Evolutionary conservation across 2,329 filamentous ascomycete genomes (phyloP).

Genomic region (Colletotrichum shisoi): DNA sequence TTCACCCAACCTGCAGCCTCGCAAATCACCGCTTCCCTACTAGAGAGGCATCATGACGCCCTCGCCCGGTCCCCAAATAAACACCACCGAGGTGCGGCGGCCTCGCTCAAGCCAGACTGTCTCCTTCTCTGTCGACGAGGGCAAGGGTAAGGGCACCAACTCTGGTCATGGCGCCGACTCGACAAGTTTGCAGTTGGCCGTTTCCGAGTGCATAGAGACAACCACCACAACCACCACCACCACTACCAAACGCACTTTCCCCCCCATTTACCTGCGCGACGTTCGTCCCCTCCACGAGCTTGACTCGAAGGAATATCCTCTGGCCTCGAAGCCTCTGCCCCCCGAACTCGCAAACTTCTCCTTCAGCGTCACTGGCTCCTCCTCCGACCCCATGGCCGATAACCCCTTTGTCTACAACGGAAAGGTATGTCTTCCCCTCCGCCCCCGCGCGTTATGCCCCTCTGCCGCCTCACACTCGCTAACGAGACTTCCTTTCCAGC

Average conservation of each 20-base stretch:
- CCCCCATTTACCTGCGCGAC: constrained; percentile 80
- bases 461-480: neutral
- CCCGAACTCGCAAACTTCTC: constrained; percentile 78
- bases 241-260: constrained; percentile 83
- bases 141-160: constrained; percentile 48
- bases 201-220: constrained; percentile 72
- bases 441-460: neutral
- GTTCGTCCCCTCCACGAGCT: constrained; percentile 74
- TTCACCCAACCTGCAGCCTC: neutral
- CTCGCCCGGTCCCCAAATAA: constrained; percentile 45
- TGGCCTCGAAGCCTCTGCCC: constrained; percentile 84
- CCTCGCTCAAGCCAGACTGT: constrained; percentile 55
- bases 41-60: constrained; percentile 49
- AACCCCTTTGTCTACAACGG: constrained; percentile 27
- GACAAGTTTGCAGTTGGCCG: constrained; percentile 61
- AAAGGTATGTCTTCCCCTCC: constrained; percentile 19
- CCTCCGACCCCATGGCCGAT: constrained; percentile 23
- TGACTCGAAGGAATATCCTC: constrained; percentile 87
- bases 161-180: constrained; percentile 45
- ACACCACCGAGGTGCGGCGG: constrained; percentile 41
- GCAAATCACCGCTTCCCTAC: constrained; percentile 18
- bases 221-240: constrained; percentile 88
- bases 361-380: constrained; percentile 70
- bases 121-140: constrained; percentile 58
- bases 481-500: constrained; percentile 3